A percentile compares a stretch with the other conserved stretches of the same genome.
phyloP scores from a whole-genome alignment of 768 basidiomycete genomes.

The Lactarius akahatsu region DNA sequence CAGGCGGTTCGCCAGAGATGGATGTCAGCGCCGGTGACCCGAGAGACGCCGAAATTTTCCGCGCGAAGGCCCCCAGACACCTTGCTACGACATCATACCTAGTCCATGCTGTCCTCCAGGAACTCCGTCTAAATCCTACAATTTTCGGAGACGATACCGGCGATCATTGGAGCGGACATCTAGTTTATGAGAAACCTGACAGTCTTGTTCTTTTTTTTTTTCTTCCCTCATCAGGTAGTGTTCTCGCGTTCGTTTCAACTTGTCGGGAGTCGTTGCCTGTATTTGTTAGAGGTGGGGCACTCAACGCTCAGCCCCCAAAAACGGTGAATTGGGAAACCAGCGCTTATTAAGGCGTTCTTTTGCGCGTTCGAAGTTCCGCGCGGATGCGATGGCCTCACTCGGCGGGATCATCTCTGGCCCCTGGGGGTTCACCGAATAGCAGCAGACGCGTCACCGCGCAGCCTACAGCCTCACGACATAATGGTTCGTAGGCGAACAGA shows the following conservation, averaged over 20 bases:
- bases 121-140: slow-evolving; percentile 17
- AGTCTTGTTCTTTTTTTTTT: neutral
- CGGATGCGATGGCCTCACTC: neutral
- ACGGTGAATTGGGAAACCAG: too few species aligned
- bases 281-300: too few species aligned
- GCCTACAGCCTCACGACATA: neutral
- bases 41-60: slow-evolving; percentile 15
- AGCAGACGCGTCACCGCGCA: neutral
- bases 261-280: neutral
- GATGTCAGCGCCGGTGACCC: slow-evolving; percentile 15
- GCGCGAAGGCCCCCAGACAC: slow-evolving; percentile 15
- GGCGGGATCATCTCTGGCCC: neutral
- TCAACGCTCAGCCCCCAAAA: too few species aligned
- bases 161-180: neutral
- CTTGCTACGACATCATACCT: slow-evolving; percentile 16
- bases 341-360: too few species aligned
- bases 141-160: neutral
- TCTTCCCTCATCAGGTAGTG: neutral
- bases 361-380: neutral
- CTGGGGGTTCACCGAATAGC: neutral
- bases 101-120: neutral
- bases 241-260: neutral
- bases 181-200: neutral
- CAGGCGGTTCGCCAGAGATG: slow-evolving; percentile 20
- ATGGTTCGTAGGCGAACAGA: neutral